Conservation (phyloP, 148 eudicot genomes). For the Polygonum maritimum region DNA sequence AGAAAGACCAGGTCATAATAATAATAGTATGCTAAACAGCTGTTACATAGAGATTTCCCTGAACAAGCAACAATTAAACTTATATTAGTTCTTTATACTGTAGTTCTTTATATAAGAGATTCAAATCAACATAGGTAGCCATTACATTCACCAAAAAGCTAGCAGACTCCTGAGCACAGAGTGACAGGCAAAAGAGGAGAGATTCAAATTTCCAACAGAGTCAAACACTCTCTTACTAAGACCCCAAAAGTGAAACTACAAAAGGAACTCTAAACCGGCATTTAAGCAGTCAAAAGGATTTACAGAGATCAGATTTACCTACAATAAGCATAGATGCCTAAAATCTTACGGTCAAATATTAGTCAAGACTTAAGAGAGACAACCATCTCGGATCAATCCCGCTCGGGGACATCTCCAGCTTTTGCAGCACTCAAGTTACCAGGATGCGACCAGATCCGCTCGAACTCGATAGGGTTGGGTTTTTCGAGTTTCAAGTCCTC, state of each 20-base stretch:
- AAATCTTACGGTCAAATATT: background rate
- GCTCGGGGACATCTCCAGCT: slow-evolving; percentile 46
- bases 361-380: background rate
- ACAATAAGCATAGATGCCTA: background rate
- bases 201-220: background rate
- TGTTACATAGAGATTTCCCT: background rate
- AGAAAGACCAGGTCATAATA: background rate
- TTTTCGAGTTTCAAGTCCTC: slow-evolving; percentile 23
- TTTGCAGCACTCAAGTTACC: slow-evolving; percentile 41
- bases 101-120: background rate
- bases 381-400: slow-evolving; percentile 21
- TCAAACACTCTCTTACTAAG: background rate
- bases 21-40: background rate
- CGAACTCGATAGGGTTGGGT: slow-evolving; percentile 29
- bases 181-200: background rate
- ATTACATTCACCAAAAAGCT: background rate
- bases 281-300: background rate
- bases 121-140: background rate
- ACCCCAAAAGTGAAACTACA: background rate
- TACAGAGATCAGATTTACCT: background rate
- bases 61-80: background rate
- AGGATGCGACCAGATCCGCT: slow-evolving; percentile 41
- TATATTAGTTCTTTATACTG: background rate
- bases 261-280: background rate
- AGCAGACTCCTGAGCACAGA: background rate